phyloP scores from a whole-genome alignment of 495 filamentous ascomycete genomes.

The Xylaria curta region DNA sequence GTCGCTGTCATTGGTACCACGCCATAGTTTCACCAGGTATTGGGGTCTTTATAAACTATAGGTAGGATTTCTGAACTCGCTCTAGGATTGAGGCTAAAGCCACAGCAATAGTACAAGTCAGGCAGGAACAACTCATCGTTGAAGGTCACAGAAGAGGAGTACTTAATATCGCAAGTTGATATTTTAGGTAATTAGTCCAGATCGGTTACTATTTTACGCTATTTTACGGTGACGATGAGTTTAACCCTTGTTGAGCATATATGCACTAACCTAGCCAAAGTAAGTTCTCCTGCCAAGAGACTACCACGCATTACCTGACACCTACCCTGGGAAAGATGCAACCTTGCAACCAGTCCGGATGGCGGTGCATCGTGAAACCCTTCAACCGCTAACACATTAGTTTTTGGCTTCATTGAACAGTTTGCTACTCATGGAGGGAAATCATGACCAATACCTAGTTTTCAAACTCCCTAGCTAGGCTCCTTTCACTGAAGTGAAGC shows the following conservation, averaged over 20 bases:
- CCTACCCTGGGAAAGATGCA: slow-evolving; percentile 37
- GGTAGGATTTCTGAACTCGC: not conserved
- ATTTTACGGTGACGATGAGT: not conserved
- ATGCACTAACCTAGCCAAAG: not conserved
- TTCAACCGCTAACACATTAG: not conserved
- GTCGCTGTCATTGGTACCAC: slow-evolving; percentile 10
- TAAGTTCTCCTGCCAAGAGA: slow-evolving; percentile 15
- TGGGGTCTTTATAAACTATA: not conserved
- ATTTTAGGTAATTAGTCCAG: not conserved
- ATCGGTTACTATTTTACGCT: not conserved
- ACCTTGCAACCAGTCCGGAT: slow-evolving; percentile 20
- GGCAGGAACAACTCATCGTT: not conserved
- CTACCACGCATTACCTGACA: slow-evolving; percentile 42
- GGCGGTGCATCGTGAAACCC: not conserved
- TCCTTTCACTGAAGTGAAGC: not conserved
- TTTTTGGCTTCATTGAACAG: not conserved
- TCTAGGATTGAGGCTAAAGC: not conserved
- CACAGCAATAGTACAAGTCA: not conserved
- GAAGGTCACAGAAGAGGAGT: not conserved
- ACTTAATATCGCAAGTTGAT: not conserved
- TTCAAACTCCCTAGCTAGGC: not conserved
- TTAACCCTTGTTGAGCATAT: not conserved
- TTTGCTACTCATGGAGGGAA: not conserved
- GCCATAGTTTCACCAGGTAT: slow-evolving; percentile 18
- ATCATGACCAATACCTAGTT: too few relatives aligned